phyloP scores from a whole-genome alignment of 2,329 filamentous ascomycete genomes.

The Phialemoniopsis sp. region DNA sequence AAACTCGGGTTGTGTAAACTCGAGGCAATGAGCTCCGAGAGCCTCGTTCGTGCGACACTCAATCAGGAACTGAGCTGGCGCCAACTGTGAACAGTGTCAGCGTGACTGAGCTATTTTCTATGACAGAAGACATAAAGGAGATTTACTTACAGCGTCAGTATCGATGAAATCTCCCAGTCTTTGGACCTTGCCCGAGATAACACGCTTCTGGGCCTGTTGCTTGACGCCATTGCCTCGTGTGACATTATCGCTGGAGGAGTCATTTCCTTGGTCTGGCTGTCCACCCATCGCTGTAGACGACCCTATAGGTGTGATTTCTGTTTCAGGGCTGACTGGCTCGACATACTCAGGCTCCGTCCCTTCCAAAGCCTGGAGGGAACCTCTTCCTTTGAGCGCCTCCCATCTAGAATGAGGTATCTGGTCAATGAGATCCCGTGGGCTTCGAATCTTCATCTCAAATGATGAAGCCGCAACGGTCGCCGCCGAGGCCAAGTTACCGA shows the following conservation, averaged over 20 bases:
- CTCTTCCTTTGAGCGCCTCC: conserved; percentile 12
- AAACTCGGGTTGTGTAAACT: conserved; percentile 34
- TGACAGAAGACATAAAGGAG: background rate
- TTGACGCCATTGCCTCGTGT: background rate
- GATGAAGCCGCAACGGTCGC: conserved; percentile 40
- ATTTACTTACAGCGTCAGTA: conserved; percentile 29
- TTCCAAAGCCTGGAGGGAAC: conserved; percentile 6
- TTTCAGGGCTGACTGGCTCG: conserved; percentile 5
- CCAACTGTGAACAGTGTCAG: conserved; percentile 19
- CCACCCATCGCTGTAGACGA: no score
- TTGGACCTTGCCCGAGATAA: conserved; percentile 29
- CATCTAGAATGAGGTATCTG: conserved; percentile 13
- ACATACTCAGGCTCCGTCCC: conserved; percentile 7
- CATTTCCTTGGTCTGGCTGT: no score
- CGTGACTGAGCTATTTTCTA: background rate
- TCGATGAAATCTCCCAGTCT: conserved; percentile 39
- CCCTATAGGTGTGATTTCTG: no score
- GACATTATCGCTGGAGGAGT: no score
- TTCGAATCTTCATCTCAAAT: conserved; percentile 36
- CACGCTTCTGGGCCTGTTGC: background rate
- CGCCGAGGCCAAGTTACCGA: conserved; percentile 39
- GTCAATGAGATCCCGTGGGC: conserved; percentile 26
- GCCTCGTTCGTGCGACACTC: conserved; percentile 20
- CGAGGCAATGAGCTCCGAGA: conserved; percentile 31
- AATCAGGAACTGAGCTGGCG: conserved; percentile 30